A percentile compares a stretch with the other conserved stretches of the same genome.
Conservation (phyloP, 23 red algal genomes). For the Gracilaria gracilis region DNA sequence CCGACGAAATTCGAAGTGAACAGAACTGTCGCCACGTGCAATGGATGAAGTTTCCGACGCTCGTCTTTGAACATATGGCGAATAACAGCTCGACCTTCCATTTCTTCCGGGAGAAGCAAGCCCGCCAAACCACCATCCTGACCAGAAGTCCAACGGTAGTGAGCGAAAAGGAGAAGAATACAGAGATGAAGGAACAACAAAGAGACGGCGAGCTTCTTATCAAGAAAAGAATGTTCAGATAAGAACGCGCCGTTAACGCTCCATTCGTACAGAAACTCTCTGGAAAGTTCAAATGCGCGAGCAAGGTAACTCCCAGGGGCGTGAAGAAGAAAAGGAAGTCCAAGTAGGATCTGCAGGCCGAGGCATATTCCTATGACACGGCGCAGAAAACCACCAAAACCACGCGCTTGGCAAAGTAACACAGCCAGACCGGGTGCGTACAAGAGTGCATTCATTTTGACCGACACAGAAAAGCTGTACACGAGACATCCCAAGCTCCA, state of each 20-base stretch:
- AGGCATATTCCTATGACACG: constrained; percentile 52
- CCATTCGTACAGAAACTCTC: constrained; percentile 88
- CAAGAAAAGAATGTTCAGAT: constrained; percentile 59
- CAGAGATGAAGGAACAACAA: constrained; percentile 71
- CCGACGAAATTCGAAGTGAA: constrained; percentile 86
- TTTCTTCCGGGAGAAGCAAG: constrained; percentile 8
- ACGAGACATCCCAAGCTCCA: constrained; percentile 73
- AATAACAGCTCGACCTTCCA: not conserved
- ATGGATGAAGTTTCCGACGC: constrained; percentile 21
- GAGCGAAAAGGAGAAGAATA: constrained; percentile 71
- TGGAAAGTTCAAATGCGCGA: constrained; percentile 90
- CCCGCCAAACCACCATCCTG: constrained; percentile 13
- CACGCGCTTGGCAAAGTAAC: constrained; percentile 71
- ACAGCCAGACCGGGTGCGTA: constrained; percentile 85
- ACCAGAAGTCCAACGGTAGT: constrained; percentile 55
- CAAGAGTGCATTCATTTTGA: constrained; percentile 98
- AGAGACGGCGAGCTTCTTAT: constrained; percentile 55
- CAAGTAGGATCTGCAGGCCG: constrained; percentile 61
- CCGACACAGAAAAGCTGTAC: constrained; percentile 74
- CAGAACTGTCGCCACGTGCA: constrained; percentile 47
- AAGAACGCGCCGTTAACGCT: constrained; percentile 90
- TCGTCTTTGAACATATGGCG: not conserved
- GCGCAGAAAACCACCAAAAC: constrained; percentile 32
- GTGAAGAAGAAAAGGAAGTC: constrained; percentile 69
- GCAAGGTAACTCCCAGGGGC: constrained; percentile 69